Evolutionary conservation across 2,329 filamentous ascomycete genomes (phyloP).

Genomic region (Trichoderma sp.): DNA sequence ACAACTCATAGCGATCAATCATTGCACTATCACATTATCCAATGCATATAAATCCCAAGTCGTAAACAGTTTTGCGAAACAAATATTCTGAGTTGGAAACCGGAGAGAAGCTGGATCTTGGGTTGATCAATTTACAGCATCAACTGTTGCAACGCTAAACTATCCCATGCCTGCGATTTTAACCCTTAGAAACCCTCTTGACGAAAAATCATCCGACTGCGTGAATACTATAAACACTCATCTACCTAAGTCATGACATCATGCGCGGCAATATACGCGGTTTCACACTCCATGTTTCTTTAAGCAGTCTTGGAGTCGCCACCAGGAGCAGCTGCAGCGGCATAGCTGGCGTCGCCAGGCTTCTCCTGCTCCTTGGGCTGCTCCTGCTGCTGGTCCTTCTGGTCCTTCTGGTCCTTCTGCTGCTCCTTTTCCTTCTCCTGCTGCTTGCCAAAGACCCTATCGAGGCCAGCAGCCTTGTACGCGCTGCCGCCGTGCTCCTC

Average conservation of each 20-base stretch:
- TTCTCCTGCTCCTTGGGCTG: too few species aligned
- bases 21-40: not conserved
- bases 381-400: too few species aligned
- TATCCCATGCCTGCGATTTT: conserved; percentile 31
- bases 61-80: too few species aligned
- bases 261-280: not conserved
- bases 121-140: conserved; percentile 16
- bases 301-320: conserved; percentile 21
- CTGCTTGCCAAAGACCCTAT: conserved; percentile 60
- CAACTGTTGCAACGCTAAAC: conserved; percentile 13
- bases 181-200: not conserved
- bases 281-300: not conserved
- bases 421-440: conserved; percentile 32
- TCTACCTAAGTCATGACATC: conserved; percentile 5
- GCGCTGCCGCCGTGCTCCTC: conserved; percentile 61
- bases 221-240: not conserved
- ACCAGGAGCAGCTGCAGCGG: not conserved
- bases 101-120: too few species aligned
- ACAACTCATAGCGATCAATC: too few species aligned
- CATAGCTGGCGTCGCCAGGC: not conserved
- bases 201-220: not conserved
- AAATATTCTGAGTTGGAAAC: too few species aligned
- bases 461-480: conserved; percentile 60
- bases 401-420: too few species aligned
- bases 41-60: too few species aligned